A percentile compares a stretch with the other conserved stretches of the same genome.
phyloP scores from a whole-genome alignment of 75 land plant genomes.

The Chamaecyparis obtusa region DNA sequence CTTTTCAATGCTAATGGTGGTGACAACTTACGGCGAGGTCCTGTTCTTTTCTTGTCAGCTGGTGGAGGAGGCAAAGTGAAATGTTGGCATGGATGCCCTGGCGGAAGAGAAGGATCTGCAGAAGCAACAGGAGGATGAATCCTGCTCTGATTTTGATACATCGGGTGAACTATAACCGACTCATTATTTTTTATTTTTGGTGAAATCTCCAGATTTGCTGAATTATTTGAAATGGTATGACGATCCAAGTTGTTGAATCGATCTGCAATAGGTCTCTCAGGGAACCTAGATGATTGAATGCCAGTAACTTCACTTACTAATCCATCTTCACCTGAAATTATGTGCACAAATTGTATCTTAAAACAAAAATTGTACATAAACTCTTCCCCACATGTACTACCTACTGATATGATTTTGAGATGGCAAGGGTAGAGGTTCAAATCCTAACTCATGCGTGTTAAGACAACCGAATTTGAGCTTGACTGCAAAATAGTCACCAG shows the following conservation, averaged over 20 bases:
- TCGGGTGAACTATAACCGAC: background rate
- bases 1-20: background rate
- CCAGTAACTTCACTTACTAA: background rate
- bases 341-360: background rate
- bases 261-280: background rate
- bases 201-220: background rate
- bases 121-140: constrained; percentile 3
- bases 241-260: background rate
- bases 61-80: constrained; percentile 83
- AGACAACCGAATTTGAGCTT: background rate
- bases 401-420: background rate
- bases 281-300: background rate
- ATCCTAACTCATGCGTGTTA: background rate
- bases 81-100: constrained; percentile 65
- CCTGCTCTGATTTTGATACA: background rate
- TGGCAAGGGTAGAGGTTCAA: background rate
- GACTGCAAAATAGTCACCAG: background rate
- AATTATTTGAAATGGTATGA: background rate
- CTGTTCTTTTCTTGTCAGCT: constrained; percentile 82
- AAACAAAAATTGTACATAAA: background rate
- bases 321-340: constrained; percentile 1
- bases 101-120: constrained; percentile 34
- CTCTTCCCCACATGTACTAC: background rate
- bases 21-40: constrained; percentile 78
- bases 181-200: background rate